These are phyloP conservation scores for Calonectria hawksworthii DNA, from an alignment of 2,329 filamentous ascomycete genomes.

Conservation along the genomic window DNA sequence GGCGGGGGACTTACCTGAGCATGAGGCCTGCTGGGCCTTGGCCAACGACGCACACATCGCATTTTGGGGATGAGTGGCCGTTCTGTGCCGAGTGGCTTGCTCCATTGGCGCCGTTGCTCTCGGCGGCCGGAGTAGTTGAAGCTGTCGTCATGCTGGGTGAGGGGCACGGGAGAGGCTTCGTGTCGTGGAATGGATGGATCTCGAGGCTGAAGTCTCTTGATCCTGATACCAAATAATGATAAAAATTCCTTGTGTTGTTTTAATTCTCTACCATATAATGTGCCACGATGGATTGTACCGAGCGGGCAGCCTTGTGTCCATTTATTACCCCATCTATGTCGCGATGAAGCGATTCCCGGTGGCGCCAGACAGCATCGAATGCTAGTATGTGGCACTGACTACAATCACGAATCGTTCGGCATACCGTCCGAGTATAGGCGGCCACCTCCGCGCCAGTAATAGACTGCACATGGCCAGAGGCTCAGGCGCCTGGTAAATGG, in stretches of 20 bases:
- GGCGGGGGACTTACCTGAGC: slow-evolving; percentile 53
- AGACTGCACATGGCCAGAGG: neutral
- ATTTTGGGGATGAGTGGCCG: slow-evolving; percentile 37
- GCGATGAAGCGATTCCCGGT: slow-evolving; percentile 6
- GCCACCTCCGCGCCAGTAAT: slow-evolving; percentile 20
- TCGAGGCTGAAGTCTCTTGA: neutral
- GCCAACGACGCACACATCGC: slow-evolving; percentile 65
- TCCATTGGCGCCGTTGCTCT: slow-evolving; percentile 27
- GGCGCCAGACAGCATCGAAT: slow-evolving; percentile 1
- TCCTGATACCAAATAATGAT: neutral
- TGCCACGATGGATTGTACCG: neutral
- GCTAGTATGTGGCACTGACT: neutral
- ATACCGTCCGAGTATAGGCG: slow-evolving; percentile 12
- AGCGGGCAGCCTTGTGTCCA: slow-evolving; percentile 17
- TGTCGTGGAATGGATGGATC: neutral
- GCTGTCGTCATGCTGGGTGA: slow-evolving; percentile 18
- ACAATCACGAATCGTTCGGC: neutral
- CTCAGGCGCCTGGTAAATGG: slow-evolving; percentile 7
- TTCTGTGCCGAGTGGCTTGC: neutral
- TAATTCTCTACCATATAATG: neutral
- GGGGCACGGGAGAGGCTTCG: neutral
- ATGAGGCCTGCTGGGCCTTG: slow-evolving; percentile 69
- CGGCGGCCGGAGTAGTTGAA: slow-evolving; percentile 15
- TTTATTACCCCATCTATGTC: slow-evolving; percentile 21
- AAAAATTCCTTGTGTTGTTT: neutral